Base-by-base conservation (phyloP, 805 yeast species). In the Jamesozyma lodderae region DNA sequence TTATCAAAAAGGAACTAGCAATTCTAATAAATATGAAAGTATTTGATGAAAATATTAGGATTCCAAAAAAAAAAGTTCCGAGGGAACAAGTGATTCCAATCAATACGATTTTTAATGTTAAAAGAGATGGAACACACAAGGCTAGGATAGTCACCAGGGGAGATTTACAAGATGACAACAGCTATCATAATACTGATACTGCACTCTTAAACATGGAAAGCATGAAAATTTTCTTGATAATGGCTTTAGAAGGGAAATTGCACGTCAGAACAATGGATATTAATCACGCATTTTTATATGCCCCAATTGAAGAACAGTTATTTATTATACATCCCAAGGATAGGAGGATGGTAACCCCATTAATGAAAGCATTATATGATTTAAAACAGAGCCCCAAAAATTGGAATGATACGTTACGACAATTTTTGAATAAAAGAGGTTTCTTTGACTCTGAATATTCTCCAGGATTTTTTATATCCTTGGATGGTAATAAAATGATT, bases 371-470 rank as follows among this genome's bases (percentile, higher is more conserved):
- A 9, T 17, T 41, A n/a, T 37, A 37, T 37, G 41, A 40, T 4
- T 18, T 39, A 9, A 36, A 36, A 37, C 46, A 40, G 24, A 41
- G 41, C 19, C 33, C 42, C n/a, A 35, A 37, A 15, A 26, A 35
- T n/a, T 43, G 43, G 46, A 40, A 40, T 23, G 37, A 40, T 20
- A 27, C 22, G 2, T 23, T 43, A 11, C 31, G 38, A 31, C 8
- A 31, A 2, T 41, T 18, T 22, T 6, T 43, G 24, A 43, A 41
- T 32, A 11, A 26, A 11, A 4, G 14, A 17, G 33, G 20, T 1
- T 18, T 34, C 7, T 24, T 27, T 35, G 42, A 43, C 25, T 16
- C 27, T 14, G 36, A 26, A 15, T 38, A 32, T 18, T 28, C 40
- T 4, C 42, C 40, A 15, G 44, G 47, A 3, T 22, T 41, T 3